These are phyloP conservation scores for Fusarium pininemorale DNA, from an alignment of 2,329 filamentous ascomycete genomes.

Conservation along the genomic window DNA sequence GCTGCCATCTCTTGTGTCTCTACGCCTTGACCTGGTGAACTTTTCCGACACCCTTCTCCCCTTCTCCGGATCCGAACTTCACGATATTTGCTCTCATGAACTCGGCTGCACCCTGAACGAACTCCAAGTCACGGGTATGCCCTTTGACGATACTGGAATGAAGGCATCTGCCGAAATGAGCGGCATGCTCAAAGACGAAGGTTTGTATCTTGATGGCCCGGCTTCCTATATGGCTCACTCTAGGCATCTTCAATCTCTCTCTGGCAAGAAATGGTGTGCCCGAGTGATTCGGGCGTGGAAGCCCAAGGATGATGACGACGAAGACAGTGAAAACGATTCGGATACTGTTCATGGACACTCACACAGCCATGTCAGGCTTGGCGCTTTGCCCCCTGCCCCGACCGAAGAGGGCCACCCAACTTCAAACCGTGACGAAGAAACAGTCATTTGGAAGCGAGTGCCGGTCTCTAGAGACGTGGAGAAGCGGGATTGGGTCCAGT, in stretches of 20 bases:
- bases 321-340: slow-evolving; percentile 42
- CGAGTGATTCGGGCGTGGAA: slow-evolving; percentile 59
- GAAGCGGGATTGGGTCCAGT: slow-evolving; percentile 59
- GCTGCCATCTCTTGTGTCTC: slow-evolving; percentile 56
- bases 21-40: slow-evolving; percentile 65
- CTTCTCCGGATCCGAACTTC: slow-evolving; percentile 57
- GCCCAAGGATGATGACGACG: slow-evolving; percentile 38
- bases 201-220: slow-evolving; percentile 58
- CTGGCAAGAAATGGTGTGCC: slow-evolving; percentile 51
- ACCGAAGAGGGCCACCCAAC: slow-evolving; percentile 54
- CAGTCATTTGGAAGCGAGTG: slow-evolving; percentile 62
- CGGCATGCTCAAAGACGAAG: slow-evolving; percentile 64
- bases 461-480: slow-evolving; percentile 52
- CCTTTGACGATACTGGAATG: slow-evolving; percentile 58
- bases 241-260: slow-evolving; percentile 52
- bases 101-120: slow-evolving; percentile 63
- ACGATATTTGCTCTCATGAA: slow-evolving; percentile 63
- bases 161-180: slow-evolving; percentile 58
- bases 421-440: slow-evolving; percentile 53
- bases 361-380: slow-evolving; percentile 43
- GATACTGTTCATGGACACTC: slow-evolving; percentile 37
- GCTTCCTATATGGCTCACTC: slow-evolving; percentile 55
- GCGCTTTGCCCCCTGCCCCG: slow-evolving; percentile 53
- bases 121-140: slow-evolving; percentile 62
- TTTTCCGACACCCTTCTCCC: slow-evolving; percentile 58